Evolutionary conservation across 73 alveolate genomes (phyloP).

Genomic region (Paramecium pentaurelia): DNA sequence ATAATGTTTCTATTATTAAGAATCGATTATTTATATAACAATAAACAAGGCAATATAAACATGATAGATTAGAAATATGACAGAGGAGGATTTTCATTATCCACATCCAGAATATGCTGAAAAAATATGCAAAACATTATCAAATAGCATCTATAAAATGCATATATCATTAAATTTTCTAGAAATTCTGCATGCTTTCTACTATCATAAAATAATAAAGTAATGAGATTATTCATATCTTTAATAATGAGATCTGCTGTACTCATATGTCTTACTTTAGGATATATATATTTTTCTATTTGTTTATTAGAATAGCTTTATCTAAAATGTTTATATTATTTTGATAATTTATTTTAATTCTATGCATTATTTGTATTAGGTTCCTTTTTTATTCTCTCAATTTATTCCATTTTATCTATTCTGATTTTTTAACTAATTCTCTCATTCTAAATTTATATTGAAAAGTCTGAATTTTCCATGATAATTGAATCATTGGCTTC

Average conservation of each 20-base stretch:
- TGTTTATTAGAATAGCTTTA: neutral
- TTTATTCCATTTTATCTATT: neutral
- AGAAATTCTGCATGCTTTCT: slow-evolving; percentile 35
- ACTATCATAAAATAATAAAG: slow-evolving; percentile 22
- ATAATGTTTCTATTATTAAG: neutral
- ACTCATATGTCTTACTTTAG: neutral
- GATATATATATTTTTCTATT: neutral
- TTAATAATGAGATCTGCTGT: neutral
- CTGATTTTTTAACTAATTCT: neutral
- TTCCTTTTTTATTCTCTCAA: slow-evolving; percentile 1
- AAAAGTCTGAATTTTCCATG: neutral
- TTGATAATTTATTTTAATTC: neutral
- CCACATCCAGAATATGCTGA: neutral
- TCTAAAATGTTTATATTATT: neutral
- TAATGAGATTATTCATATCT: neutral
- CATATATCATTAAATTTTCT: slow-evolving; percentile 1
- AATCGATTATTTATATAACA: neutral
- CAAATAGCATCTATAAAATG: slow-evolving; percentile 10
- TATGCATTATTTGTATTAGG: neutral
- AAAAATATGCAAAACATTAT: neutral
- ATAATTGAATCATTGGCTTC: neutral
- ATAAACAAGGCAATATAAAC: neutral
- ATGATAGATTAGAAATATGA: neutral
- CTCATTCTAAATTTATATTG: neutral
- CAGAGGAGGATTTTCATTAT: neutral